Percentiles rank a stretch among this genome's conserved stretches.
phyloP scores from a whole-genome alignment of 768 basidiomycete species.

The Lyophyllum semitale region DNA sequence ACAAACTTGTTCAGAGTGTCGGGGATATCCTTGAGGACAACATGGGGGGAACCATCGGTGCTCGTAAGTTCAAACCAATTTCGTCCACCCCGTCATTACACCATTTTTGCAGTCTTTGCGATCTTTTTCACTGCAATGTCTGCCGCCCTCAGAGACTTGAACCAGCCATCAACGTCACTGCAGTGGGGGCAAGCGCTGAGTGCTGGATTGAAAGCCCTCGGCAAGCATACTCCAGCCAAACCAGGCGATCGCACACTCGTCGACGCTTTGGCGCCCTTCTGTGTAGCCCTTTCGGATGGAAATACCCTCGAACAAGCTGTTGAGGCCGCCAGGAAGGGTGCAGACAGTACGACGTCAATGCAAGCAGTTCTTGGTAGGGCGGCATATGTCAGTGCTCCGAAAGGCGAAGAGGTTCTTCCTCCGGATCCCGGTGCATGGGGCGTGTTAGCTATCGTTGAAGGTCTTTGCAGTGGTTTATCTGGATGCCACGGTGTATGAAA shows the following conservation, averaged over 20 bases:
- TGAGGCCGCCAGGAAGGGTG: conserved; percentile 40
- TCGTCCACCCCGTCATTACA: background rate
- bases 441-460: conserved; percentile 41
- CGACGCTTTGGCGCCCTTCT: conserved; percentile 54
- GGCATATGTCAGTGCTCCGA: conserved; percentile 44
- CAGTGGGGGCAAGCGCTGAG: conserved; percentile 20
- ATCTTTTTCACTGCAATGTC: conserved; percentile 45
- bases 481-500: background rate
- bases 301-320: conserved; percentile 31
- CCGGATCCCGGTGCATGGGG: conserved; percentile 64
- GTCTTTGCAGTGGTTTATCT: conserved; percentile 29
- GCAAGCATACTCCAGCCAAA: conserved; percentile 49
- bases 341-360: conserved; percentile 49
- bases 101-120: conserved; percentile 35
- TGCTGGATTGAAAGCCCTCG: conserved; percentile 30
- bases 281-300: conserved; percentile 27
- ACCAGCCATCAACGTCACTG: background rate
- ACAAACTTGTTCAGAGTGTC: conserved; percentile 27
- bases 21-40: conserved; percentile 47
- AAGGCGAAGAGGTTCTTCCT: conserved; percentile 27
- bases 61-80: conserved; percentile 32
- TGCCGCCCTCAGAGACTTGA: conserved; percentile 13
- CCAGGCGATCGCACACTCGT: conserved; percentile 59
- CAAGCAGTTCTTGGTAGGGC: conserved; percentile 50
- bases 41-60: conserved; percentile 62